These are phyloP conservation scores for Xylaria grammica DNA, from an alignment of 495 filamentous ascomycete genomes.

Conservation along the genomic window DNA sequence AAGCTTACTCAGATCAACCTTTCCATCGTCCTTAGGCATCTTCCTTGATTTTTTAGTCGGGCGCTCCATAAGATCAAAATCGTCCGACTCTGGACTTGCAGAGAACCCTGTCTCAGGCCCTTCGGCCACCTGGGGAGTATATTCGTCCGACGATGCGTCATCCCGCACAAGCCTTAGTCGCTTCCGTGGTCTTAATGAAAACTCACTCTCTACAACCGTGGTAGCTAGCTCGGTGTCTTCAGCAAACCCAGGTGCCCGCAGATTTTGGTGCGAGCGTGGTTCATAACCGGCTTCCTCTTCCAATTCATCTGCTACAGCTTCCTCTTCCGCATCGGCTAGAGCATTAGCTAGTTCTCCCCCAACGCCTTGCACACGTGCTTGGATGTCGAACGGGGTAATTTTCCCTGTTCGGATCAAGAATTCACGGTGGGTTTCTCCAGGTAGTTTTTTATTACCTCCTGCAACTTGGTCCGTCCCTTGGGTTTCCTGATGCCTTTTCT, in stretches of 20 bases:
- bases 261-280: slow-evolving; percentile 76
- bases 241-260: slow-evolving; percentile 78
- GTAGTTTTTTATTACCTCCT: slow-evolving; percentile 55
- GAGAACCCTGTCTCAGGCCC: slow-evolving; percentile 36
- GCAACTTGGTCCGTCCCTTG: slow-evolving; percentile 46
- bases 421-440: slow-evolving; percentile 82
- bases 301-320: slow-evolving; percentile 53
- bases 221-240: slow-evolving; percentile 46
- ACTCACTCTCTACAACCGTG: slow-evolving; percentile 50
- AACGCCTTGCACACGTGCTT: slow-evolving; percentile 61
- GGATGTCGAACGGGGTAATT: slow-evolving; percentile 90
- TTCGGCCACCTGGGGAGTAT: slow-evolving; percentile 41
- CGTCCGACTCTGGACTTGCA: slow-evolving; percentile 41
- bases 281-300: slow-evolving; percentile 63
- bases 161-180: slow-evolving; percentile 42
- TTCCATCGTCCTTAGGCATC: slow-evolving; percentile 49
- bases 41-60: slow-evolving; percentile 46
- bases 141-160: slow-evolving; percentile 52
- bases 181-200: slow-evolving; percentile 56
- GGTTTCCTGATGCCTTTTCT: slow-evolving; percentile 64
- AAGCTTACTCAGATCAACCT: slow-evolving; percentile 73
- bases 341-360: slow-evolving; percentile 71
- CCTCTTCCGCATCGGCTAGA: slow-evolving; percentile 74
- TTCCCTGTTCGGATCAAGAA: slow-evolving; percentile 95
- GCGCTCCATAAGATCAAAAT: slow-evolving; percentile 43